phyloP scores from a whole-genome alignment of 139 green algal species.

The Chlorella sp. region DNA sequence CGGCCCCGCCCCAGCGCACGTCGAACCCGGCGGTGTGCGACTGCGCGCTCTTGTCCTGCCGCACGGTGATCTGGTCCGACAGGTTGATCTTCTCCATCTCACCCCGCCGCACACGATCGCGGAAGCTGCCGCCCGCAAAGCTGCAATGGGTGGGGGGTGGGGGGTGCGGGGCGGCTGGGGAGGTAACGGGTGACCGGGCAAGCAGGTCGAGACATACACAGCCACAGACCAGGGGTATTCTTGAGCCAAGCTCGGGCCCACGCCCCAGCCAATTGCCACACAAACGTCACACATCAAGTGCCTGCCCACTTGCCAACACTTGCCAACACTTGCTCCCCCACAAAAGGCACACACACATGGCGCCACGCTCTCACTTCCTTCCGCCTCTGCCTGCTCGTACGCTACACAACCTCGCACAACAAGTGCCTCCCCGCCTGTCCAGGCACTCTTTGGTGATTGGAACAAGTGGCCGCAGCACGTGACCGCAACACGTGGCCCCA shows the following conservation, averaged over 20 bases:
- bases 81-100: constrained; percentile 51
- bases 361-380: not conserved
- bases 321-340: no score
- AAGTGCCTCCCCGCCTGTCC: constrained; percentile 5
- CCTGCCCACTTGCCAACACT: not conserved
- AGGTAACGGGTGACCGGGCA: not conserved
- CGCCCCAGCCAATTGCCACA: no score
- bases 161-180: not conserved
- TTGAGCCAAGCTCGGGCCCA: no score
- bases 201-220: not conserved
- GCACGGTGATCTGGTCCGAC: constrained; percentile 76
- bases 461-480: no score
- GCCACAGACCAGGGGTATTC: not conserved
- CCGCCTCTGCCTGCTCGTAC: not conserved
- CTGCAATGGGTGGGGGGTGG: not conserved
- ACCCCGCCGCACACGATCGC: constrained; percentile 47
- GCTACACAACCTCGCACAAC: not conserved
- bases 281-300: not conserved
- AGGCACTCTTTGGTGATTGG: no score
- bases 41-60: constrained; percentile 50
- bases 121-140: constrained; percentile 34
- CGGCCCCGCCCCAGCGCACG: constrained; percentile 32
- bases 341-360: no score
- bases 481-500: no score
- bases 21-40: constrained; percentile 84